Evolutionary conservation across 768 basidiomycete genomes (phyloP).

Genomic region (Leccinum ochraceum): DNA sequence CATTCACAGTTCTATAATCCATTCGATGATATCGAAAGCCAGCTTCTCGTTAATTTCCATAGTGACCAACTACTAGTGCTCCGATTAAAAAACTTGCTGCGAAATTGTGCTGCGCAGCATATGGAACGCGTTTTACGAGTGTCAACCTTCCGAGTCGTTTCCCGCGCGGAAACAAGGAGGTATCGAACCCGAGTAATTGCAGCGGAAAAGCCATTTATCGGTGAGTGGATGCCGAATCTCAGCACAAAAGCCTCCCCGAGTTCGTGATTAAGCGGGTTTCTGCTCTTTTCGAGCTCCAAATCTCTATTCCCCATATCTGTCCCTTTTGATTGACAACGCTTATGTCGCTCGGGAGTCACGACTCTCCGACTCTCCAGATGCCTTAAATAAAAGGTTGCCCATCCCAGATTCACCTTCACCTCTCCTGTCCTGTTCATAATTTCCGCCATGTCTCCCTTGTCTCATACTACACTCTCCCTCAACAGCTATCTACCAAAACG

Average conservation of each 20-base stretch:
- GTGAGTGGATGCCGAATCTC: not conserved
- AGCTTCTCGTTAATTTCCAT: not conserved
- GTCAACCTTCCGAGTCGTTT: not conserved
- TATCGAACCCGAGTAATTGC: not conserved
- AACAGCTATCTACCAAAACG: slow-evolving; percentile 9
- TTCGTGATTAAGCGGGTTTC: not conserved
- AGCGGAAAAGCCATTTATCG: not conserved
- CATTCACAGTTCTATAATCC: not conserved
- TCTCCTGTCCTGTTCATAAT: slow-evolving; percentile 4
- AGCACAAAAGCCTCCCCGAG: not conserved
- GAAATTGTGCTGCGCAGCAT: not conserved
- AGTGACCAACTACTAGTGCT: not conserved
- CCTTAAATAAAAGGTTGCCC: not conserved
- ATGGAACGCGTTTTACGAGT: not conserved
- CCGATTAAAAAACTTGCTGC: not conserved
- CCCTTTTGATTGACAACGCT: not conserved
- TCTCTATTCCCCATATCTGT: not conserved
- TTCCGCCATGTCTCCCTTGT: slow-evolving; percentile 41
- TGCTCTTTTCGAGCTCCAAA: not conserved
- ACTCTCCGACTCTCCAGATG: not conserved
- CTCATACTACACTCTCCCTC: slow-evolving; percentile 42
- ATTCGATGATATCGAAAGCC: not conserved
- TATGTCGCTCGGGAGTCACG: not conserved
- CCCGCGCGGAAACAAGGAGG: not conserved
- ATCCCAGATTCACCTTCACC: not conserved